Base-by-base conservation (phyloP, 371 early-diverging fungal genomes). In the Mortierella sp. region DNA sequence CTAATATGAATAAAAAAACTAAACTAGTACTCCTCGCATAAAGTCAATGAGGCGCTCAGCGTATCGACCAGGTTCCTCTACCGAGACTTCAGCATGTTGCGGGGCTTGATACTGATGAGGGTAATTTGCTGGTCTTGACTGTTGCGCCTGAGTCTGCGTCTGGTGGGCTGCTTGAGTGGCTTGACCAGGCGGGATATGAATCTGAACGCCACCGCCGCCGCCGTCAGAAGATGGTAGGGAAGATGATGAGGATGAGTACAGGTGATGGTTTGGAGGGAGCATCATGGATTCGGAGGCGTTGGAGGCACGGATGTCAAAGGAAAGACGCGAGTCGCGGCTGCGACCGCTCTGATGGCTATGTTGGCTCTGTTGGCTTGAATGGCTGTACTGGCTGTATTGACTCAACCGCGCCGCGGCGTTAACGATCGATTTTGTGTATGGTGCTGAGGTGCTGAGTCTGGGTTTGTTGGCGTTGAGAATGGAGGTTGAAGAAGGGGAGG, bases 41-140 rank as follows among this genome's bases (percentile, higher is more conserved):
- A 87, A 93, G 49, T 88, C 89, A 48, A 92, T 48, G 54, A 93
- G 76, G 16, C 93, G 78, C 72, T 89, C 88, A 0, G 92, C 90
- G 77, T 92, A 93, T 27, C 93, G 84, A n/a, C 88, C 91, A 18
- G 93, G 93, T 75, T 92, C 93, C 78, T 93, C 93, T 0, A 93
- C 93, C 24, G 91, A 91, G 27, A 88, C 83, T 74, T 93, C 93
- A 1, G 74, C 81, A 49, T 80, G 75, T 49, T 84, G 80, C 0
- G 80, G 71, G 21, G 58, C 60, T 21, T 71, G 83, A 43, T 74
- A 78, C 21, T 63, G 75, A 1, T 49, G 78, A 32, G 63, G 60
- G 10, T 35, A 29, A 6, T 12, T 46, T 46, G 48, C 48, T 12
- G 70, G 56, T 43, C 74, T 68, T 44, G 74, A 51, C 11, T 75